phyloP scores from a whole-genome alignment of 2,329 filamentous ascomycete genomes.

The Rachicladosporium sp. region DNA sequence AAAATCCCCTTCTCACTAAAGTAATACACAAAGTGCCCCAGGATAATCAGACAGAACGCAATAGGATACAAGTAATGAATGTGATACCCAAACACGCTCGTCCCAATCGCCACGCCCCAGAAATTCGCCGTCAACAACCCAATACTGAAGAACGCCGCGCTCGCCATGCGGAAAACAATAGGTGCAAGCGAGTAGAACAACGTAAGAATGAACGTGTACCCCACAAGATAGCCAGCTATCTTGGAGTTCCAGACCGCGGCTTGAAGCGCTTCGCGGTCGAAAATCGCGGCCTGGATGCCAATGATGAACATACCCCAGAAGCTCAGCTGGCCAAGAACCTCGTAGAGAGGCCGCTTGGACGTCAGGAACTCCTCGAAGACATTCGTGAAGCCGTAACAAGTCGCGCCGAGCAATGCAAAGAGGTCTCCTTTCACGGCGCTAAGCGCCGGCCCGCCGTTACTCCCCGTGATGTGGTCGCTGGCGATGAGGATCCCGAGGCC shows the following conservation, averaged over 20 bases:
- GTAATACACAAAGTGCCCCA: slow-evolving; percentile 67
- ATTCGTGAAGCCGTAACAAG: slow-evolving; percentile 83
- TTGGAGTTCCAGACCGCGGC: slow-evolving; percentile 31
- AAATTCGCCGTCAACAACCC: slow-evolving; percentile 89
- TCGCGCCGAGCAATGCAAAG: slow-evolving; percentile 79
- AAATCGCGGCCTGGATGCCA: slow-evolving; percentile 79
- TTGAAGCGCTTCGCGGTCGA: slow-evolving; percentile 64
- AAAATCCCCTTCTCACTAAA: slow-evolving; percentile 72
- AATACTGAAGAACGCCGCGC: slow-evolving; percentile 93
- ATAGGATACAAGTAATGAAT: slow-evolving; percentile 91
- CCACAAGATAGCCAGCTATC: slow-evolving; percentile 70
- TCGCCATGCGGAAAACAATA: slow-evolving; percentile 76
- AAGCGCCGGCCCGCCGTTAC: slow-evolving; percentile 50
- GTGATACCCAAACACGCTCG: slow-evolving; percentile 65
- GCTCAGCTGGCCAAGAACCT: slow-evolving; percentile 83
- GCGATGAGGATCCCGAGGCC: slow-evolving; percentile 80
- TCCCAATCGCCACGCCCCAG: slow-evolving; percentile 90
- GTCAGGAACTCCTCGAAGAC: slow-evolving; percentile 93
- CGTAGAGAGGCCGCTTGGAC: slow-evolving; percentile 72
- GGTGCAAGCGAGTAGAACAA: slow-evolving; percentile 85
- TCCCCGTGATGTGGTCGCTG: slow-evolving; percentile 71
- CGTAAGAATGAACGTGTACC: slow-evolving; percentile 71
- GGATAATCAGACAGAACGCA: slow-evolving; percentile 82
- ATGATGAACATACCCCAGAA: slow-evolving; percentile 86
- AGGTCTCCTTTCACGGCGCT: slow-evolving; percentile 82